phyloP scores from a whole-genome alignment of 805 yeast genomes.

The Candida maesae region DNA sequence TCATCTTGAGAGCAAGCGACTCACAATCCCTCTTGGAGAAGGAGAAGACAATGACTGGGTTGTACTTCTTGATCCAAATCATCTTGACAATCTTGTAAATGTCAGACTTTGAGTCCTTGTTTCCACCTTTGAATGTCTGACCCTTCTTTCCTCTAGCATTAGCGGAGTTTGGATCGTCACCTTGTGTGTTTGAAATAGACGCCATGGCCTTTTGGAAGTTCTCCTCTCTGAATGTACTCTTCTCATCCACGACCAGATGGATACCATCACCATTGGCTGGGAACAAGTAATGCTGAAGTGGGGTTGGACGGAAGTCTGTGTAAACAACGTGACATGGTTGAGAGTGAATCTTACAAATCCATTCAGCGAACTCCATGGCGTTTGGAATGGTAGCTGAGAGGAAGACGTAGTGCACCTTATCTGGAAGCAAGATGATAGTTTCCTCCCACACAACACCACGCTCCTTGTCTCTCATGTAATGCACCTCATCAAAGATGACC shows the following conservation, averaged over 20 bases:
- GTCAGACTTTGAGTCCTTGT: constrained; percentile 71
- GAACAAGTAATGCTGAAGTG: constrained; percentile 93
- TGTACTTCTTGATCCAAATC: constrained; percentile 95
- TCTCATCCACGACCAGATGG: constrained; percentile 95
- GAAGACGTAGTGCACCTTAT: constrained; percentile 91
- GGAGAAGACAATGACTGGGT: constrained; percentile 98
- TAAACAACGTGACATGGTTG: constrained; percentile 99
- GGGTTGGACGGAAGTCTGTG: constrained; percentile 98
- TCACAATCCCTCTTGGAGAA: constrained; percentile 97
- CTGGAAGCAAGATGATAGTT: constrained; percentile 91
- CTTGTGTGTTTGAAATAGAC: constrained; percentile 73
- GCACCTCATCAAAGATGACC: constrained; percentile 98
- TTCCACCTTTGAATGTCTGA: constrained; percentile 84
- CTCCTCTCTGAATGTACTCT: constrained; percentile 93
- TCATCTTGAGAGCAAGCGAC: constrained; percentile 88
- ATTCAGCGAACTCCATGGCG: constrained; percentile 97
- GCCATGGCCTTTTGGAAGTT: constrained; percentile 99
- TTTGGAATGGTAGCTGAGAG: constrained; percentile 96
- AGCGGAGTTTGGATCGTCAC: constrained; percentile 76
- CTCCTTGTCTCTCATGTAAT: constrained; percentile 95
- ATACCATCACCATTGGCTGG: constrained; percentile 99
- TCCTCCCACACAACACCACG: constrained; percentile 99
- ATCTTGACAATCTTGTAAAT: constrained; percentile 94
- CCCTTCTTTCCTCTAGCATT: constrained; percentile 68
- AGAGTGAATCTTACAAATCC: constrained; percentile 92